Evolutionary conservation across 805 yeast genomes (phyloP).

Genomic region (Dipodascus albidus): DNA sequence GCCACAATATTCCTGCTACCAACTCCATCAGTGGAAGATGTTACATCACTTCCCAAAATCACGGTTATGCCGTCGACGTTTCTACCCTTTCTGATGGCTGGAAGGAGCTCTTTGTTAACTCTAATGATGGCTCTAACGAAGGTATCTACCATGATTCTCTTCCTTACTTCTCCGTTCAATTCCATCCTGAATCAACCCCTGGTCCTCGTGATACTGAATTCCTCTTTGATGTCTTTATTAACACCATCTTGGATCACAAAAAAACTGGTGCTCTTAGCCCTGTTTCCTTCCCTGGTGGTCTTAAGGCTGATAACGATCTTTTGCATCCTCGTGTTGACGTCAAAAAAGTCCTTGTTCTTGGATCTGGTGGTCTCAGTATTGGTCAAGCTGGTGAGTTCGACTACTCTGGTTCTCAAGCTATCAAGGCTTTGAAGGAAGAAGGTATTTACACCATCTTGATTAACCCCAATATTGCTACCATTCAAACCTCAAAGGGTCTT

Average conservation of each 20-base stretch:
- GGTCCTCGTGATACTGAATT: conserved; percentile 99
- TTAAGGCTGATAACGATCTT: conserved; percentile 56
- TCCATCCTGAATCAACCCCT: conserved; percentile 98
- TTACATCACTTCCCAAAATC: conserved; percentile 97
- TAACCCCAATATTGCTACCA: conserved; percentile 97
- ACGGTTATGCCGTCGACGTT: conserved; percentile 94
- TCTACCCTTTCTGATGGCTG: conserved; percentile 64
- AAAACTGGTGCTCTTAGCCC: conserved; percentile 45
- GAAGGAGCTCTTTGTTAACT: conserved; percentile 90
- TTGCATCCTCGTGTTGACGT: conserved; percentile 71
- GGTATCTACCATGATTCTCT: conserved; percentile 85
- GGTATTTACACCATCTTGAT: conserved; percentile 92
- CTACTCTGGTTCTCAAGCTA: conserved; percentile 97
- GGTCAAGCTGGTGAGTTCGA: conserved; percentile 99
- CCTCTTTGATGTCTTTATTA: conserved; percentile 84
- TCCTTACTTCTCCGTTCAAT: conserved; percentile 95
- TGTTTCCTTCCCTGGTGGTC: conserved; percentile 87
- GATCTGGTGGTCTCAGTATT: conserved; percentile 96
- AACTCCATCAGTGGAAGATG: conserved; percentile 86
- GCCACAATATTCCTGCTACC: conserved; percentile 95
- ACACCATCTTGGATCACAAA: conserved; percentile 52
- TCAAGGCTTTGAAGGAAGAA: conserved; percentile 95
- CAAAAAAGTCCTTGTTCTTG: conserved; percentile 86
- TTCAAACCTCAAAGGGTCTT: conserved; percentile 93
- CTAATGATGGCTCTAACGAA: conserved; percentile 96